Percentiles rank a stretch among this genome's conserved stretches.
Evolutionary conservation across 441 rosid species (phyloP).

Genomic region (Hura crepitans): DNA sequence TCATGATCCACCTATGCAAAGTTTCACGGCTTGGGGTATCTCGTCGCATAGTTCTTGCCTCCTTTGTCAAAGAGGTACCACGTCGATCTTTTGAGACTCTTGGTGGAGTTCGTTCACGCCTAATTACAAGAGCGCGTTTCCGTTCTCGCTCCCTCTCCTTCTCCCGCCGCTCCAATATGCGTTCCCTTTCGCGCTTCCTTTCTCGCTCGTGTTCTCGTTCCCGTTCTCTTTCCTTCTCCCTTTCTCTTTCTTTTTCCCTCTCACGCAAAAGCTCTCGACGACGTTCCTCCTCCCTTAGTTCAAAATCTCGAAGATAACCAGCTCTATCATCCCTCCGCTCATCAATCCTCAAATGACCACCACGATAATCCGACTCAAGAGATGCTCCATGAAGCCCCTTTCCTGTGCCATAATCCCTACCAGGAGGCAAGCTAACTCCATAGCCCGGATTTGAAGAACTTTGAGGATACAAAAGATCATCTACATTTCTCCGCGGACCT

Average conservation of each 20-base stretch:
- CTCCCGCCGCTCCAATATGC: constrained; percentile 62
- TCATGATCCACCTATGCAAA: constrained; percentile 92
- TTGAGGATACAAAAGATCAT: constrained; percentile 64
- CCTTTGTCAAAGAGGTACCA: constrained; percentile 67
- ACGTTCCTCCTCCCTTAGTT: constrained; percentile 94
- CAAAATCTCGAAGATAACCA: constrained; percentile 91
- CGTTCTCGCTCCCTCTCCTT: constrained; percentile 79
- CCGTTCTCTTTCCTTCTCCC: constrained; percentile 56
- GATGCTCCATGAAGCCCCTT: constrained; percentile 74
- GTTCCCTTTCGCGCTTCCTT: constrained; percentile 54
- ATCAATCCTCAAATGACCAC: constrained; percentile 58
- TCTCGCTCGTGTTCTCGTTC: constrained; percentile 57
- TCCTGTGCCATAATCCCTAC: constrained; percentile 91
- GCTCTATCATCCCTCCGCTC: constrained; percentile 87
- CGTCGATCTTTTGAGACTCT: constrained; percentile 69
- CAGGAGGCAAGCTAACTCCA: constrained; percentile 99
- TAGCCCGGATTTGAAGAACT: constrained; percentile 88
- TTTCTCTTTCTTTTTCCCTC: constrained; percentile 66
- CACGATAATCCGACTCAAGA: constrained; percentile 68
- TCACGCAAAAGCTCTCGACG: constrained; percentile 94
- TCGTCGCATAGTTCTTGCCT: constrained; percentile 51
- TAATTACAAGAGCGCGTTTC: constrained; percentile 59
- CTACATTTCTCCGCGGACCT: constrained; percentile 78
- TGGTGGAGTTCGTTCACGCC: constrained; percentile 67
- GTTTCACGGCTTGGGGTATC: constrained; percentile 75